Evolutionary conservation across 768 basidiomycete species (phyloP).

Genomic region (Hericium alpestre): DNA sequence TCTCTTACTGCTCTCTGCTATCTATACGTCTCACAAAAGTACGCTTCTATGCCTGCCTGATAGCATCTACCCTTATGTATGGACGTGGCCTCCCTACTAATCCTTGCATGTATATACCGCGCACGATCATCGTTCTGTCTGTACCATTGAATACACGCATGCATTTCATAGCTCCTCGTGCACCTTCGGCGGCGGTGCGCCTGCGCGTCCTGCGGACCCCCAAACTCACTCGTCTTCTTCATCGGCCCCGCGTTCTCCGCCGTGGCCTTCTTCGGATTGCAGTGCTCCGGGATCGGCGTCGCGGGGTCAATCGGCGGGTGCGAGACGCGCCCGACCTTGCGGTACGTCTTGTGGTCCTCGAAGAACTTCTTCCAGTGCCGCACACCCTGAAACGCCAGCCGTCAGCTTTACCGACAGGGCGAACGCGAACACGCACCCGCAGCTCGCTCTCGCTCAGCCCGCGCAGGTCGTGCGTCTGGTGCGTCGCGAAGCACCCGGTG

Average conservation of each 20-base stretch:
- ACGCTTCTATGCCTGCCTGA: background rate
- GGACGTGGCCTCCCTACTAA: background rate
- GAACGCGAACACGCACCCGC: constrained; percentile 34
- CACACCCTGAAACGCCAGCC: constrained; percentile 42
- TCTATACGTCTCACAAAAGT: background rate
- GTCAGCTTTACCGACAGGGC: background rate
- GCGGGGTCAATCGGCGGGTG: constrained; percentile 70
- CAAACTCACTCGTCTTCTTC: background rate
- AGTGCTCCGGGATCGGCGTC: constrained; percentile 65
- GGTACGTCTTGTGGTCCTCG: constrained; percentile 67
- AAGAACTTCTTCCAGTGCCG: constrained; percentile 90
- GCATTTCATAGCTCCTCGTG: constrained; percentile 12
- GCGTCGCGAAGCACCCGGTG: constrained; percentile 87
- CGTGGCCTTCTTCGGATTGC: constrained; percentile 48
- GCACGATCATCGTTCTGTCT: background rate
- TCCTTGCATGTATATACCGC: background rate
- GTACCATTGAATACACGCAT: background rate
- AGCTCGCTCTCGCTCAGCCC: constrained; percentile 67
- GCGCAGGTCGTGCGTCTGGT: constrained; percentile 85
- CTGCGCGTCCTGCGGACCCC: background rate
- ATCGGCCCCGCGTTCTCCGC: constrained; percentile 15
- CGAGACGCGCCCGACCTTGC: constrained; percentile 63
- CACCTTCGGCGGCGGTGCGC: background rate
- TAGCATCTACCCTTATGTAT: background rate
- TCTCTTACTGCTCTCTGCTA: background rate